Evolutionary conservation across 2,329 filamentous ascomycete species (phyloP), one percentile per base, ranked within the genome.

Genomic region (Bipolaris zeicola): DNA sequence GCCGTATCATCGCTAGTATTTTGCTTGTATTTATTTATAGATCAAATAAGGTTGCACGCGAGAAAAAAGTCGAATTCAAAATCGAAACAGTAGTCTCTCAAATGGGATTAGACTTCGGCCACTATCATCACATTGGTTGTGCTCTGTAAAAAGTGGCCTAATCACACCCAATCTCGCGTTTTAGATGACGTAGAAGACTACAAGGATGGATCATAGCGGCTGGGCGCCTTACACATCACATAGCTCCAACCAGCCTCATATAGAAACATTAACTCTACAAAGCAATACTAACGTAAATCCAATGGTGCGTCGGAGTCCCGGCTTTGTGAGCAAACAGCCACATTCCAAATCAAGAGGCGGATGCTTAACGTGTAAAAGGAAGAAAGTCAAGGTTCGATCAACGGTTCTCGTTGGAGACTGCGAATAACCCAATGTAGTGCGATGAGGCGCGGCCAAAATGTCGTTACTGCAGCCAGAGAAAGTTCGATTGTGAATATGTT

Each of bases 341-440:
- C 72, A 75, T 44, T 63, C 59, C 44, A 75, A 75, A 52, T 74
- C 71, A 10, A 57, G 70, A 48, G 62, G 62, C 38, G 72, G 72
- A 3, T 75, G 71, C 48, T 36, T 60, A 3, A 72, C 64, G 7
- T 75, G 72, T 53, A 75, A 74, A 50, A 61, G 60, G 16, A 75
- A 72, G 61, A 75, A 72, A 54, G 68, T 74, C 8, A 75, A 75
- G 65, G 72, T 74, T 60, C 36, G 43, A 22, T 31, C 36, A 14
- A 26, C 8, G 26, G 26, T 10, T 28, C 26, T 28, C 26, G 26
- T 28, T 18, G 1, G 24, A 6, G n/a, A 7, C 10, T 1, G 39
- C 7, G 11, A 4, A 11, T 62, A 28, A 60, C 47, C 0, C 33
- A 6, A 31, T 10, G 8, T 34, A 75, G 72, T 75, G 72, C 48